phyloP scores from a whole-genome alignment of 345 rosid species.

The Raphanus raphanistrum region DNA sequence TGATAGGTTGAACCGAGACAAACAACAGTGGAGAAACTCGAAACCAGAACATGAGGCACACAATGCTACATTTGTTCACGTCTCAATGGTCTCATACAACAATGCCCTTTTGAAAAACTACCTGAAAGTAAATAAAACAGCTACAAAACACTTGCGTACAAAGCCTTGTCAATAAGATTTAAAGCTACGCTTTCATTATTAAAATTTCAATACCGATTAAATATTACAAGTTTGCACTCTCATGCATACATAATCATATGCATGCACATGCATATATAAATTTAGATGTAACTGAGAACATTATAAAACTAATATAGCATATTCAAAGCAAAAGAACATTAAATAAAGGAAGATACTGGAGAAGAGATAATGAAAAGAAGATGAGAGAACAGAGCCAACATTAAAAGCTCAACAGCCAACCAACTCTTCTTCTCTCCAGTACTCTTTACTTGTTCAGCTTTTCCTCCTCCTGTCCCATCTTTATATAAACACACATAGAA shows the following conservation, averaged over 20 bases:
- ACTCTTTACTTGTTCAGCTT: constrained; percentile 42
- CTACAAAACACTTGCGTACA: too few relatives aligned
- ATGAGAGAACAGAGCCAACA: constrained; percentile 27
- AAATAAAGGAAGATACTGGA: constrained; percentile 18
- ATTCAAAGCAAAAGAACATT: constrained; percentile 21
- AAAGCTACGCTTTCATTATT: not conserved
- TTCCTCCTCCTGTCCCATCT: constrained; percentile 33
- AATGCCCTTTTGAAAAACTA: too few relatives aligned
- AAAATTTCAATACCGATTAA: not conserved
- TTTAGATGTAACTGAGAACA: constrained; percentile 2
- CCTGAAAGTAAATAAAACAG: too few relatives aligned
- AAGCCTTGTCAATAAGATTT: not conserved
- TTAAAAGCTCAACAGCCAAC: constrained; percentile 45
- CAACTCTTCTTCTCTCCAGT: constrained; percentile 41
- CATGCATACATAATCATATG: constrained; percentile 1
- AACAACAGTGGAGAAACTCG: too few relatives aligned
- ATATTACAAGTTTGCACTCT: not conserved
- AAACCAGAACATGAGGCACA: too few relatives aligned
- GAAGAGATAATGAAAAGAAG: constrained; percentile 17
- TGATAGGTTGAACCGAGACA: too few relatives aligned
- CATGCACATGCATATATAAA: constrained; percentile 6
- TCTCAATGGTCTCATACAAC: too few relatives aligned
- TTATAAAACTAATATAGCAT: not conserved
- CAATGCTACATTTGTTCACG: too few relatives aligned
- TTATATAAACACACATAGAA: not conserved